Evolutionary conservation across 306 rosid genomes (phyloP), one percentile per base, ranked within the genome.

Genomic region (Vicia sativa): DNA sequence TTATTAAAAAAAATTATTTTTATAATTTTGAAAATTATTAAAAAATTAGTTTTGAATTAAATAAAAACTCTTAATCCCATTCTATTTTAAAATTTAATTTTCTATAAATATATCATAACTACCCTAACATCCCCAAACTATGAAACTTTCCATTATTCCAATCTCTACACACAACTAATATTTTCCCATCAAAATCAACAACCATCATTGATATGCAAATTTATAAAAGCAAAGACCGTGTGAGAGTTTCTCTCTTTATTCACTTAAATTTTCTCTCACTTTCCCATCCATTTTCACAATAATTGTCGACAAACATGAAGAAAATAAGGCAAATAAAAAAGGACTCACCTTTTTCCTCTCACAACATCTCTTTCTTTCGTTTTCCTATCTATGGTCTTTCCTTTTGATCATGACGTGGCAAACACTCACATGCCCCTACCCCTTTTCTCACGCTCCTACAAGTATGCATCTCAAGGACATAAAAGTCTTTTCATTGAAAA

Each of bases 341-440:
- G 55, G 61, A 31, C 34, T 31, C 46, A 50, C 73, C 73, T 23
- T 74, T 66, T 53, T 60, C 66, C 73, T 70, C 74, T 70, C 71
- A 10, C 4, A 15, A 45, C 62, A 64, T 11, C 21, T 54, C 15
- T 81, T 42, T 61, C 73, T 56, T 61, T 35, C 31, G 18, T 16
- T 21, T 9, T 50, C 58, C 11, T 77, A 26, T 62, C 71, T 45
- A 12, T 25, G 28, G 39, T 26, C 68, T 46, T 29, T 38, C 29
- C 31, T 34, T 49, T 73, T 75, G 70, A 68, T 70, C 68, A 79
- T 70, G 55, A 83, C 86, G 84, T 80, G 87, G 80, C 77, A 1
- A 64, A 13, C 10, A 25, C 41, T 8, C 19, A 16, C 41, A 29
- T 0, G 5, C 44, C 25, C 34, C 2, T 8, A 11, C 10, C 57